Evolutionary conservation across 2,329 filamentous ascomycete species (phyloP), one percentile per base, ranked within the genome.

Genomic region (Raffaelea ambrosiae): DNA sequence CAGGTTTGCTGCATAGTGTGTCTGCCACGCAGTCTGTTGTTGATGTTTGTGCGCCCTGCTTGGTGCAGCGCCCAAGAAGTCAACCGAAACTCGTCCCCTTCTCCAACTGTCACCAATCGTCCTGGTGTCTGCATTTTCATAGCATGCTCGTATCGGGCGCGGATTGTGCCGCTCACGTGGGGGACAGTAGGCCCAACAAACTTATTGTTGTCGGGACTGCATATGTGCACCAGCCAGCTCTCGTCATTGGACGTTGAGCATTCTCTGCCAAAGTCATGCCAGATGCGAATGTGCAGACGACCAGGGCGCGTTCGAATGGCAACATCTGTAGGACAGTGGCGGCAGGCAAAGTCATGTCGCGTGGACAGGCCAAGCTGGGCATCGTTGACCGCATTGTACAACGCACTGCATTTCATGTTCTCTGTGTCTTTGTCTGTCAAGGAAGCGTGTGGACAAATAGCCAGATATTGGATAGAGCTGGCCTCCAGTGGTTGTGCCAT

Each of bases 201-300:
- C 21, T 43, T 18, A 20, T 46, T 49, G 43, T 49, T 49, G 3
- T n/a, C 22, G 1, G 43, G 26, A 2, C 43, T 40, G 31, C n/a
- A 29, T 16, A 46, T 18, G 35, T 46, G 26, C 3, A 19, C 36
- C 10, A 16, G 10, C 47, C 47, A 48, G 16, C 5, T 10, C 4
- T n/a, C 21, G 21, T 45, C 47, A 1, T 20, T n/a, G 14, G 47
- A 42, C n/a, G 38, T 16, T 1, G 20, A 13, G 7, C 22, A n/a
- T 14, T 49, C 48, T 4, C 2, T 19, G 14, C 48, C 48, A 19
- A 49, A 13, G 13, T 49, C 48, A 10, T 49, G 43, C 43, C 43
- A 49, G 3, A 41, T 8, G 5, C 43, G 33, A 4, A 49, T 16
- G n/a, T 19, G 26, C n/a, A 49, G 18, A 7, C 43, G 43, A 14